These are phyloP conservation scores for Blastobotrys indianensis DNA, from an alignment of 1,139 yeast genomes.

Conservation along the genomic window DNA sequence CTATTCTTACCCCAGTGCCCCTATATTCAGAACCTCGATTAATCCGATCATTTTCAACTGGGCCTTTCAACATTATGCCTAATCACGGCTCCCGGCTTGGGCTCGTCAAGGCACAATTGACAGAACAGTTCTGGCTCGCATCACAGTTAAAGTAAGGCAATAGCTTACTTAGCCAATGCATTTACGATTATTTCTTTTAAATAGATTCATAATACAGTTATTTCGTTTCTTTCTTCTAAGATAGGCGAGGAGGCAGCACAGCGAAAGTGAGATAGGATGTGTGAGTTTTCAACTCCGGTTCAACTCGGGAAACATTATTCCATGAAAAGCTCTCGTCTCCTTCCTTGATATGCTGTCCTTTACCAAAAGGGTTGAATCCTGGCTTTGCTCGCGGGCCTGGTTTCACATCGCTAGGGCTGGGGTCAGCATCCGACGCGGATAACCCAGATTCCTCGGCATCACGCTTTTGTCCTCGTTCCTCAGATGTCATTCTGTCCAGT, in stretches of 20 bases:
- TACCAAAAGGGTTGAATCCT: slow-evolving; percentile 89
- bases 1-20: too few relatives aligned
- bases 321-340: slow-evolving; percentile 79
- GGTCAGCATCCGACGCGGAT: slow-evolving; percentile 13
- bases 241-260: slow-evolving; percentile 29
- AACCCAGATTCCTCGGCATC: slow-evolving; percentile 18
- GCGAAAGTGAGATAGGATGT: slow-evolving; percentile 96
- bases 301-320: slow-evolving; percentile 77
- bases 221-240: too few relatives aligned
- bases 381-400: slow-evolving; percentile 34
- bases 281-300: slow-evolving; percentile 82
- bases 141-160: too few relatives aligned
- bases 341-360: slow-evolving; percentile 71
- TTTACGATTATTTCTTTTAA: too few relatives aligned
- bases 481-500: slow-evolving; percentile 30
- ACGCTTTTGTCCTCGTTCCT: slow-evolving; percentile 8
- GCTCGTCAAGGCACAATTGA: too few relatives aligned
- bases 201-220: too few relatives aligned
- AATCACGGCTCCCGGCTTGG: too few relatives aligned
- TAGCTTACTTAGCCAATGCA: too few relatives aligned
- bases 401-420: slow-evolving; percentile 10
- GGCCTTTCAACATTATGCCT: too few relatives aligned
- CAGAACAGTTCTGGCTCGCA: too few relatives aligned
- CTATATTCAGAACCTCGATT: too few relatives aligned
- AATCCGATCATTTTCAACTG: too few relatives aligned